Percentiles rank a stretch among this genome's conserved stretches.
These are phyloP conservation scores for Filobasidium uniguttulatum DNA, from an alignment of 1,284 basidiomycete species.

Conservation along the genomic window DNA sequence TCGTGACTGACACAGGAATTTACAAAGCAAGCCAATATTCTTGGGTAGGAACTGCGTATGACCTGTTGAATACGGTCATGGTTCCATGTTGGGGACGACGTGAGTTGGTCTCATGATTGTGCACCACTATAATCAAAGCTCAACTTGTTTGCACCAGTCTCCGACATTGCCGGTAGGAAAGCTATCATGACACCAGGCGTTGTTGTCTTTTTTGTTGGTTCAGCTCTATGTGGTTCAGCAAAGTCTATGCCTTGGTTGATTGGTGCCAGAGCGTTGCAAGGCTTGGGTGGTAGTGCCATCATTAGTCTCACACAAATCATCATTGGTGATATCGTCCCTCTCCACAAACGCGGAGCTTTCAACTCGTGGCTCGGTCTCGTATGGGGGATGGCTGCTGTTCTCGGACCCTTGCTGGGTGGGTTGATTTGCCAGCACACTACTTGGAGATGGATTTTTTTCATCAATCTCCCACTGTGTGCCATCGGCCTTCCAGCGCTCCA, in stretches of 20 bases:
- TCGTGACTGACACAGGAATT: too few relatives aligned
- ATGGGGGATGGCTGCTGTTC: constrained; percentile 24
- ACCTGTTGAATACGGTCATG: constrained; percentile 12
- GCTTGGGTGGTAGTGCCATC: constrained; percentile 29
- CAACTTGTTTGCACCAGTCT: neutral
- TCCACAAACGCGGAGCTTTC: constrained; percentile 23
- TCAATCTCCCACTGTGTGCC: constrained; percentile 36
- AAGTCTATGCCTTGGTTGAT: constrained; percentile 13
- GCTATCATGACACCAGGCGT: constrained; percentile 9
- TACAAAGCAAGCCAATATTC: constrained; percentile 4
- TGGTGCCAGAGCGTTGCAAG: constrained; percentile 25
- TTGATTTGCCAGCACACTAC: neutral
- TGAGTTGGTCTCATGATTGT: too few relatives aligned
- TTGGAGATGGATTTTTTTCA: constrained; percentile 38
- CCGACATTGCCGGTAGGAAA: constrained; percentile 13
- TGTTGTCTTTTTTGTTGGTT: constrained; percentile 9
- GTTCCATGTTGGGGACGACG: constrained; percentile 10
- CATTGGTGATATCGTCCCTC: constrained; percentile 26
- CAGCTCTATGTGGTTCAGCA: constrained; percentile 11
- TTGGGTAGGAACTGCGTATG: constrained; percentile 13
- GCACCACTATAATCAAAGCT: neutral
- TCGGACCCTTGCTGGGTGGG: constrained; percentile 36
- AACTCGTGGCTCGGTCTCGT: neutral
- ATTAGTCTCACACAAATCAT: constrained; percentile 26
- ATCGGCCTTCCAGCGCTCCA: constrained; percentile 59